Evolutionary conservation across 192 early-diverging fungal species (phyloP).

Genomic region (Coemansia erecta): DNA sequence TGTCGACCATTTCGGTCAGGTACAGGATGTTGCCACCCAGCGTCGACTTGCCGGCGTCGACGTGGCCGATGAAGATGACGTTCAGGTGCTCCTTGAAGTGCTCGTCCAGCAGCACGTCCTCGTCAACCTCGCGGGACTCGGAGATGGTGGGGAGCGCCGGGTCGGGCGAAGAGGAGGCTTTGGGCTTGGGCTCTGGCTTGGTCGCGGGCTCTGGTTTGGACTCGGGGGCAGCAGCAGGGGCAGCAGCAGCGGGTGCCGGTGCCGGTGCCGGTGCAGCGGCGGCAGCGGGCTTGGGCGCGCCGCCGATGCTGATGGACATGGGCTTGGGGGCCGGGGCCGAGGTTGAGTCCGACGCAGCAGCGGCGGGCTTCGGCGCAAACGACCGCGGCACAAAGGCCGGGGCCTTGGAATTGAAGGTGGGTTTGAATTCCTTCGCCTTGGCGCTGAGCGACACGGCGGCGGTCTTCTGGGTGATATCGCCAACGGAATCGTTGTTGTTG

Average conservation of each 20-base stretch:
- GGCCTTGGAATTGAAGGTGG: conserved; percentile 62
- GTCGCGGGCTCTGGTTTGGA: neutral
- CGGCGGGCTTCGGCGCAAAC: conserved; percentile 44
- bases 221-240: conserved; percentile 8
- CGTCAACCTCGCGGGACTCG: conserved; percentile 55
- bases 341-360: conserved; percentile 24
- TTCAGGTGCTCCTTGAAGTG: conserved; percentile 94
- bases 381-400: conserved; percentile 69
- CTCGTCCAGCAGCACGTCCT: conserved; percentile 65
- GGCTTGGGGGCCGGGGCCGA: conserved; percentile 12
- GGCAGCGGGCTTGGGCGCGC: conserved; percentile 20
- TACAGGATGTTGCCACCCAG: conserved; percentile 95
- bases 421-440: conserved; percentile 64
- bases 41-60: conserved; percentile 96
- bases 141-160: conserved; percentile 1
- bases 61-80: conserved; percentile 99
- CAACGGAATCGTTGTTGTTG: conserved; percentile 5
- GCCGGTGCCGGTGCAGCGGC: conserved; percentile 26
- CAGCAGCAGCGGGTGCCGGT: conserved; percentile 20
- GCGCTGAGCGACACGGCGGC: conserved; percentile 56
- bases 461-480: conserved; percentile 54
- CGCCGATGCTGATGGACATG: conserved; percentile 28
- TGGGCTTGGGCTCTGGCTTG: conserved; percentile 3
- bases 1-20: conserved; percentile 98
- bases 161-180: neutral